Conservation (phyloP, 2,329 filamentous ascomycete species). For the Cytospora chrysosperma region DNA sequence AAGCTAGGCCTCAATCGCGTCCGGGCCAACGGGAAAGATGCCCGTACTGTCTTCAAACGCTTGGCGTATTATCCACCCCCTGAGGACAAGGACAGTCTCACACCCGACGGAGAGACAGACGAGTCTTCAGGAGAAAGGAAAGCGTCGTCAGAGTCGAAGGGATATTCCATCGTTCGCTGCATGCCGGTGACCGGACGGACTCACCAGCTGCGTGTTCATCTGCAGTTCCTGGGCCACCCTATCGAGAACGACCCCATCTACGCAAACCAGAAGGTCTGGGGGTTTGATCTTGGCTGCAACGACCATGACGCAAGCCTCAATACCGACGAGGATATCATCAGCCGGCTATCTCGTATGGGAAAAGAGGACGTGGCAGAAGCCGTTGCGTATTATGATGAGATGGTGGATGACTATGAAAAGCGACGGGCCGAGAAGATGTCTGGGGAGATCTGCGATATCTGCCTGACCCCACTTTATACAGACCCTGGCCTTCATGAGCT, state of each 20-base stretch:
- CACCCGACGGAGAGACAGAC: slow-evolving; percentile 27
- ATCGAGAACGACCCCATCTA: slow-evolving; percentile 99
- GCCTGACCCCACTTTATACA: slow-evolving; percentile 85
- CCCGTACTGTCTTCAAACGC: slow-evolving; percentile 86
- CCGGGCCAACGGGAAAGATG: slow-evolving; percentile 87
- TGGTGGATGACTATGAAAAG: slow-evolving; percentile 87
- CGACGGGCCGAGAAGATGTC: slow-evolving; percentile 92
- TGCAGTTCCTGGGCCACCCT: slow-evolving; percentile 91
- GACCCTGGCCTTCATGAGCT: slow-evolving; percentile 90
- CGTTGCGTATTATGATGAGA: slow-evolving; percentile 89
- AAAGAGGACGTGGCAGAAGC: slow-evolving; percentile 91
- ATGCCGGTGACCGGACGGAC: slow-evolving; percentile 90
- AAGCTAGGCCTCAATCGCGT: slow-evolving; percentile 93
- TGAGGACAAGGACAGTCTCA: slow-evolving; percentile 27
- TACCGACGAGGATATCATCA: slow-evolving; percentile 87
- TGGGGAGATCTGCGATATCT: slow-evolving; percentile 76
- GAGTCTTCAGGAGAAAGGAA: slow-evolving; percentile 30
- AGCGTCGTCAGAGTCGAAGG: slow-evolving; percentile 58
- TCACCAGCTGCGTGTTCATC: slow-evolving; percentile 90
- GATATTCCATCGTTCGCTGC: slow-evolving; percentile 94
- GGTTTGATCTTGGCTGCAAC: slow-evolving; percentile 68
- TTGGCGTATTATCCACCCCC: slow-evolving; percentile 82
- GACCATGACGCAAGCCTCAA: slow-evolving; percentile 66
- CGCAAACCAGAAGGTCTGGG: slow-evolving; percentile 90
- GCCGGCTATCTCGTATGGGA: slow-evolving; percentile 82